These are phyloP conservation scores for Pleurotus pulmonarius DNA, from an alignment of 768 basidiomycete species.

Conservation along the genomic window DNA sequence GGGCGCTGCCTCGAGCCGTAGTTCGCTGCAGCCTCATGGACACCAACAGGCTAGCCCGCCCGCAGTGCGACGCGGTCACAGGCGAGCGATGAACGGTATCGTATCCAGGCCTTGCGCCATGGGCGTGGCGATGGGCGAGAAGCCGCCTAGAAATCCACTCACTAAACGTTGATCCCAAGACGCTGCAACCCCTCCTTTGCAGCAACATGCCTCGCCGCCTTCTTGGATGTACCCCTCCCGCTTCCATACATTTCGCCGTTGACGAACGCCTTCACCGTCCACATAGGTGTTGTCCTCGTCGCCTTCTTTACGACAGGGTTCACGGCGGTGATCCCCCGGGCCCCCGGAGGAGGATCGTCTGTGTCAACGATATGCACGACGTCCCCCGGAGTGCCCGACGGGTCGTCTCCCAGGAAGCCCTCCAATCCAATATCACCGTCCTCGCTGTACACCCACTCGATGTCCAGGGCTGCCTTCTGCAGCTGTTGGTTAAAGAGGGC, in stretches of 20 bases:
- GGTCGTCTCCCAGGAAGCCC: background rate
- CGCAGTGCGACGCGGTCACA: background rate
- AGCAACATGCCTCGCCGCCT: constrained; percentile 75
- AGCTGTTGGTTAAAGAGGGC: constrained; percentile 79
- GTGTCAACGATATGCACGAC: constrained; percentile 8
- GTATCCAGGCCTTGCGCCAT: background rate
- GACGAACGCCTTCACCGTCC: constrained; percentile 65
- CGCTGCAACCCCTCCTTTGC: constrained; percentile 67
- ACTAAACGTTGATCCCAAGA: constrained; percentile 55
- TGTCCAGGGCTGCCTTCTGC: constrained; percentile 48
- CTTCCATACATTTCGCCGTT: constrained; percentile 55
- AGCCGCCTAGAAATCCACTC: constrained; percentile 14
- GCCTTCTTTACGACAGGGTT: constrained; percentile 25
- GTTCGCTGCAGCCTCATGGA: no score
- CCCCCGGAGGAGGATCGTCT: background rate
- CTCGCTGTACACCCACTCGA: constrained; percentile 73
- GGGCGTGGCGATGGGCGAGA: background rate
- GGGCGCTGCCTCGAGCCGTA: no score
- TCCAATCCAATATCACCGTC: constrained; percentile 9
- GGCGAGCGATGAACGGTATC: background rate
- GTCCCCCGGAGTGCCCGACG: constrained; percentile 12
- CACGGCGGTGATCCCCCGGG: background rate
- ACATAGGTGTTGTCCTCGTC: constrained; percentile 70
- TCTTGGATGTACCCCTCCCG: constrained; percentile 74
- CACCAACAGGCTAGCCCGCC: no score